Conservation (phyloP, 306 rosid genomes). For the Malus asiatica region DNA sequence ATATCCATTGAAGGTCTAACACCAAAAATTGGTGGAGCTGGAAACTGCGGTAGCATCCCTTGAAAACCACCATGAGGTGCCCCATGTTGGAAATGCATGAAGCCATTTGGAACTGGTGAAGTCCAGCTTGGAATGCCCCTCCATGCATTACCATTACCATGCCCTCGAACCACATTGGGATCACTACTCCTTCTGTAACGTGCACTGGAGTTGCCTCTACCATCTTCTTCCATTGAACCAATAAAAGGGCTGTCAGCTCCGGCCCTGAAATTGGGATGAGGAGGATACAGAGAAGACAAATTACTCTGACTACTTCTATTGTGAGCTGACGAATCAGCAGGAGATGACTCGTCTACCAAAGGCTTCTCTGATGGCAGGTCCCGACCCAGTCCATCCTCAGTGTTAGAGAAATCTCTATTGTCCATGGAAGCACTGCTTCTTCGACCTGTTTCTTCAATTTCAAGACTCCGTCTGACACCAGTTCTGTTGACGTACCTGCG, state of each 20-base stretch:
- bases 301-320: conserved; percentile 55
- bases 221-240: conserved; percentile 75
- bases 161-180: conserved; percentile 70
- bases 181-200: conserved; percentile 76
- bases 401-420: conserved; percentile 50
- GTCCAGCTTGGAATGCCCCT: conserved; percentile 89
- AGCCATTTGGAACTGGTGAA: conserved; percentile 77
- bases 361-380: conserved; percentile 62
- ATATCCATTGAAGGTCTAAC: conserved; percentile 85
- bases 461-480: conserved; percentile 56
- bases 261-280: conserved; percentile 60
- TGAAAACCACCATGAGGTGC: conserved; percentile 90
- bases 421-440: conserved; percentile 50
- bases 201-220: conserved; percentile 63
- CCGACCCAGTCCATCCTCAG: conserved; percentile 58
- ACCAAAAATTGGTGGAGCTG: conserved; percentile 72
- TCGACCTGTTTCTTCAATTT: conserved; percentile 72
- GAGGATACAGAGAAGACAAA: conserved; percentile 57
- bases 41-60: conserved; percentile 76
- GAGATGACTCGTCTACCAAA: conserved; percentile 55
- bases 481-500: conserved; percentile 50
- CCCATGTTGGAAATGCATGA: conserved; percentile 89
- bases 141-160: conserved; percentile 82
- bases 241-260: conserved; percentile 74
- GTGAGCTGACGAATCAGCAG: conserved; percentile 53